Evolutionary conservation across 306 rosid genomes (phyloP), one percentile per base, ranked within the genome.

Genomic region (Dryas octopetala): DNA sequence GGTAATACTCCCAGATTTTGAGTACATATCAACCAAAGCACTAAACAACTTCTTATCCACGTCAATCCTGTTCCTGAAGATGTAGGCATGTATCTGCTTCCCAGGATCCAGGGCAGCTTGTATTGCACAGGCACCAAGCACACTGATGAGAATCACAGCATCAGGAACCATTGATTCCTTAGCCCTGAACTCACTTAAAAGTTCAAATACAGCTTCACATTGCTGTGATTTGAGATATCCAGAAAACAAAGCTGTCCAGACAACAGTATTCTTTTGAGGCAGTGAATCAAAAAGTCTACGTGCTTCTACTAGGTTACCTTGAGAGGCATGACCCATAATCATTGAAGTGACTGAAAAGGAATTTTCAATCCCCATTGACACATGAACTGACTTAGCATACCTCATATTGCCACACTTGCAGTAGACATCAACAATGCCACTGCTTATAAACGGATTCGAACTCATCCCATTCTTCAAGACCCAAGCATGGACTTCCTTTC

Each of bases 11-110:
- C 97, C 97, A 61, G 93, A 88, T 85, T 90, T 92, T 74, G 96
- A 90, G 85, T 92, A 90, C 97, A 92, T 92, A 81, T 90, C 96
- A 72, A 86, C 85, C 73, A 92, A 76, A 57, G 96, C 83, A 73
- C 90, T 88, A 77, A 62, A 19, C 75, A 92, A 66, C 78, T 90
- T 92, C 71, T 85, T 76, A 68, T 84, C 81, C 78, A 84, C 72
- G 62, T 80, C 65, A 72, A 88, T 53, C 65, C 80, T 70, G 55
- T 69, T 70, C 86, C 90, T 87, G 67, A 88, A 76, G 40, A 87
- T 73, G 76, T 84, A 84, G 62, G 90, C 86, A 68, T 92, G 97
- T 81, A 87, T 74, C 83, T 92, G 90, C 84, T 86, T 92, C 68
- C 96, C 96, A n/a, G 84, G 74, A 78, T 75, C 79, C 74, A 92